Percentiles rank a stretch among this genome's conserved stretches.
Conservation (phyloP, 371 early-diverging fungal genomes). For the Apophysomyces trapeziformis region DNA sequence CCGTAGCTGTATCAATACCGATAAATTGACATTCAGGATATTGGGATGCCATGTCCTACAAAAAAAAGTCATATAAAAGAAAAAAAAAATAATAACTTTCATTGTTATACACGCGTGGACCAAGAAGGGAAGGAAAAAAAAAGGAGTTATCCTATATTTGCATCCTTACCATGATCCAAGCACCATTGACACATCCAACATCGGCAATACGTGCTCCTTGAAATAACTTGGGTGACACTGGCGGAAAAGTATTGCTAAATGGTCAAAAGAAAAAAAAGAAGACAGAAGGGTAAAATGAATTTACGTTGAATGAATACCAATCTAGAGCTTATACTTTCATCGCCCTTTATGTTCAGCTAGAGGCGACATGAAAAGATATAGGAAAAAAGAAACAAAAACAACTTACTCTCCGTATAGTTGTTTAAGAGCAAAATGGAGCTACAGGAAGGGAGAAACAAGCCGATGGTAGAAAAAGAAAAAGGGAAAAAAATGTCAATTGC, state of each 20-base stretch:
- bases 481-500: neutral
- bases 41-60: conserved; percentile 47
- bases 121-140: neutral
- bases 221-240: conserved; percentile 20
- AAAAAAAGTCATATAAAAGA: neutral
- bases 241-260: conserved; percentile 16
- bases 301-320: no score
- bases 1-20: conserved; percentile 24
- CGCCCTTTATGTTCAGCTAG: conserved; percentile 2
- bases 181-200: conserved; percentile 27
- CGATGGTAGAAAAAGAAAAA: neutral
- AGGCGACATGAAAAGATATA: neutral
- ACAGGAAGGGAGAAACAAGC: conserved; percentile 4
- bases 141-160: neutral
- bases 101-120: no score
- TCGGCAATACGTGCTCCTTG: conserved; percentile 25
- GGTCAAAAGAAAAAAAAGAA: conserved; percentile 8
- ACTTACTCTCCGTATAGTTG: conserved; percentile 24
- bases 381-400: neutral
- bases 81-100: conserved; percentile 5
- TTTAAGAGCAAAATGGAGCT: conserved; percentile 31
- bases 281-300: neutral
- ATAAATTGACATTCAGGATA: conserved; percentile 37
- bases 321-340: no score
- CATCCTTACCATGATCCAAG: conserved; percentile 26